These are phyloP conservation scores for Trametes polyzona DNA, from an alignment of 1,284 basidiomycete species.

Conservation along the genomic window DNA sequence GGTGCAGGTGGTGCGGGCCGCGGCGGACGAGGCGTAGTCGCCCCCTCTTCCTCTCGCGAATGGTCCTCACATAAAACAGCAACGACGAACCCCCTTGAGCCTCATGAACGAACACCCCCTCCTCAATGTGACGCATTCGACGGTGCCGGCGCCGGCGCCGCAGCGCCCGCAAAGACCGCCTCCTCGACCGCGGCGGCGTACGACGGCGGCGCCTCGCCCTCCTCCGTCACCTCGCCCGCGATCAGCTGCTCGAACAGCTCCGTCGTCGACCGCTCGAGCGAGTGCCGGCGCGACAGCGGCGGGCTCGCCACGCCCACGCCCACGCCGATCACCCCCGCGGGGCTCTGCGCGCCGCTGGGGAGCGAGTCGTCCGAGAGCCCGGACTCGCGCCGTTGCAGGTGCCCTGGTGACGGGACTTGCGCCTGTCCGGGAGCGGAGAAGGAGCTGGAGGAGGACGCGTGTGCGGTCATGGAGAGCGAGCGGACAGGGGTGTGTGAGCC, in stretches of 20 bases:
- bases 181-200: constrained; percentile 46
- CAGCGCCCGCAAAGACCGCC: background rate
- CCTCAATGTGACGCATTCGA: background rate
- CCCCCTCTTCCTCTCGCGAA: too few species aligned
- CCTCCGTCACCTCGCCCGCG: constrained; percentile 63
- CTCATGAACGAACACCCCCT: too few species aligned
- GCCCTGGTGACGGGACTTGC: constrained; percentile 9
- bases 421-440: background rate
- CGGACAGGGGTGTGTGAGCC: constrained; percentile 16
- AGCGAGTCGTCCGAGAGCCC: constrained; percentile 20
- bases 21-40: too few species aligned
- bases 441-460: constrained; percentile 10
- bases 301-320: constrained; percentile 15
- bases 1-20: too few species aligned
- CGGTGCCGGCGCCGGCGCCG: background rate
- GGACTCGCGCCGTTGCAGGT: constrained; percentile 12
- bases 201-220: constrained; percentile 66
- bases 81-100: too few species aligned
- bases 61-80: too few species aligned
- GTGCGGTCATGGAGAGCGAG: background rate
- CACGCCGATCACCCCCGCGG: background rate
- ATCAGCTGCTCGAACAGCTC: constrained; percentile 62
- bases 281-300: constrained; percentile 32
- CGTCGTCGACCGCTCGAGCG: constrained; percentile 41
- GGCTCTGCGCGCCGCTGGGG: constrained; percentile 6